Evolutionary conservation across 1,139 yeast species (phyloP).

Genomic region (Zygoascus hellenicus): DNA sequence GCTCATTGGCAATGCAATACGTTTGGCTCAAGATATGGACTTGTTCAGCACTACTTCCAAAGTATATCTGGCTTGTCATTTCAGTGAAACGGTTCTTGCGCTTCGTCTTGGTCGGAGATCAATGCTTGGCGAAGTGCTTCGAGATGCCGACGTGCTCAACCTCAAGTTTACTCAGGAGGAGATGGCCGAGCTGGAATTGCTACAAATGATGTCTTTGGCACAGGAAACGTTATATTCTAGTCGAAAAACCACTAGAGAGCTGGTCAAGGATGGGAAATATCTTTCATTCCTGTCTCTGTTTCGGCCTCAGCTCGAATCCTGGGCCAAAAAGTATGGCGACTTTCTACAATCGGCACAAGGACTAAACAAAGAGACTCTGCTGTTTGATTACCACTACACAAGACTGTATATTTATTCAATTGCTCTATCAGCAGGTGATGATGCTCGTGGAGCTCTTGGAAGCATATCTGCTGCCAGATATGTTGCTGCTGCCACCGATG

Average conservation of each 20-base stretch:
- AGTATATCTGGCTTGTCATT: slow-evolving; percentile 75
- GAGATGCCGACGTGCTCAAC: slow-evolving; percentile 29
- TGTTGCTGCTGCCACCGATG: slow-evolving; percentile 73
- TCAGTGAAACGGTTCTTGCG: slow-evolving; percentile 59
- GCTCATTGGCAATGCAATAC: slow-evolving; percentile 80
- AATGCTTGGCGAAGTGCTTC: slow-evolving; percentile 31
- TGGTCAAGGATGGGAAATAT: slow-evolving; percentile 49
- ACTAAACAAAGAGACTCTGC: slow-evolving; percentile 62
- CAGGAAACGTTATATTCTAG: slow-evolving; percentile 71
- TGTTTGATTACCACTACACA: slow-evolving; percentile 79
- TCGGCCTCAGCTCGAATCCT: slow-evolving; percentile 68
- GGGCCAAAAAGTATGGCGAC: slow-evolving; percentile 62
- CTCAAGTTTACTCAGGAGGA: slow-evolving; percentile 56
- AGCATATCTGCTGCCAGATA: slow-evolving; percentile 32
- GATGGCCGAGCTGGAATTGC: slow-evolving; percentile 69
- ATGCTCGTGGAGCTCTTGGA: slow-evolving; percentile 7
- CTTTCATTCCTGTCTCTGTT: slow-evolving; percentile 65
- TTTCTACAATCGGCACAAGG: slow-evolving; percentile 44
- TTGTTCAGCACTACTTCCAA: slow-evolving; percentile 67
- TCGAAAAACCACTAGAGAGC: slow-evolving; percentile 33
- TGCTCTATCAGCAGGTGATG: slow-evolving; percentile 43
- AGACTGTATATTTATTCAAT: slow-evolving; percentile 77
- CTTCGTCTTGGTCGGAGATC: slow-evolving; percentile 35
- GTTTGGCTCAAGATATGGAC: slow-evolving; percentile 84
- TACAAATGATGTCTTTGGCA: slow-evolving; percentile 75